phyloP scores from a whole-genome alignment of 768 basidiomycete species.

The Hirschioporus abietinus region DNA sequence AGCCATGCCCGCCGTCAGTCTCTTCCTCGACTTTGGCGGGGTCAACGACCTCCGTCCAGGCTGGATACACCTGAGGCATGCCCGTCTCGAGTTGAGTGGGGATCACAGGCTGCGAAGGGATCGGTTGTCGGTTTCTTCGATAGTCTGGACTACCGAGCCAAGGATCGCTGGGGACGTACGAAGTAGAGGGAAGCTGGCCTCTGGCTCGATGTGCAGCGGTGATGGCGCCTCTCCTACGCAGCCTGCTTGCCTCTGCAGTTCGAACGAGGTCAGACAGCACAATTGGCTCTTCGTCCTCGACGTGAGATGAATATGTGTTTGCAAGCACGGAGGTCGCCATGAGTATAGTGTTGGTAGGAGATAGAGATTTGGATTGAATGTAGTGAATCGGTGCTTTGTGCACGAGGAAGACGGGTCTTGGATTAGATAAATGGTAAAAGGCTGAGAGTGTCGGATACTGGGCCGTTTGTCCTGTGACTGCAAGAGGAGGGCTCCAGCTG shows the following conservation, averaged over 20 bases:
- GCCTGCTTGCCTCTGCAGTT: conserved; percentile 66
- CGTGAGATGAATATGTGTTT: conserved; percentile 15
- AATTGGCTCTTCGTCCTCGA: conserved; percentile 61
- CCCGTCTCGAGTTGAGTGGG: not conserved
- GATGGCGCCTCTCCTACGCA: conserved; percentile 71
- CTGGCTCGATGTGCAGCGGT: conserved; percentile 42
- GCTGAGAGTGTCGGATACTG: not conserved
- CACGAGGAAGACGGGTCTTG: not conserved
- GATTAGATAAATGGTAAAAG: not conserved
- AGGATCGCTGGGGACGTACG: not conserved
- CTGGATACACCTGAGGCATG: conserved; percentile 6
- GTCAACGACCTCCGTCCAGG: not conserved
- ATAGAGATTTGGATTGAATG: not conserved
- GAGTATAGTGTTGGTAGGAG: not conserved
- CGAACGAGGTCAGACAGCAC: conserved; percentile 71
- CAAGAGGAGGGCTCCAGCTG: not conserved
- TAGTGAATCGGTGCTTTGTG: not conserved
- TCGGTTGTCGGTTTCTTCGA: not conserved
- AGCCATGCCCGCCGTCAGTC: not conserved
- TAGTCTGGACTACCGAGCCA: not conserved
- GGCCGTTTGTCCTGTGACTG: not conserved
- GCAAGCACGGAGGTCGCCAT: conserved; percentile 1
- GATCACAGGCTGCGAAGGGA: not conserved
- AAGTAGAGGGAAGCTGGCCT: conserved; percentile 6
- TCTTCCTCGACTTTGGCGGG: conserved; percentile 3